phyloP scores from a whole-genome alignment of 2,329 filamentous ascomycete species.

The Sporothrix sp. region DNA sequence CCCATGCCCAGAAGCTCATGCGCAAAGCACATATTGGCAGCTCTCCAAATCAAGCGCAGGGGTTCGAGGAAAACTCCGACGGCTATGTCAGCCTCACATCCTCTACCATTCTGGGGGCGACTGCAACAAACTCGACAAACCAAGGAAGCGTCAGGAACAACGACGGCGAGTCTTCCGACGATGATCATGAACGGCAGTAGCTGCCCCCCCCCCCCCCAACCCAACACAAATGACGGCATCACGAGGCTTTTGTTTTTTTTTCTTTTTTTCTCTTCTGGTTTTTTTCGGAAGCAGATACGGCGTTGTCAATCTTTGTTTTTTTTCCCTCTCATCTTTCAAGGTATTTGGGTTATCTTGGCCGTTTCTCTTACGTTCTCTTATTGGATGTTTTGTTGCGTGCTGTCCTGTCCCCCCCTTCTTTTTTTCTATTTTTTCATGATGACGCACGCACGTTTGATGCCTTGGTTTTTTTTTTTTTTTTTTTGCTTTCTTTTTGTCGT shows the following conservation, averaged over 20 bases:
- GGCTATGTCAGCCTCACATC: slow-evolving; percentile 38
- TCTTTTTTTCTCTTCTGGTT: background rate
- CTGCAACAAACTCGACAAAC: slow-evolving; percentile 22
- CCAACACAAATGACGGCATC: background rate
- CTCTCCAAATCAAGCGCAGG: slow-evolving; percentile 17
- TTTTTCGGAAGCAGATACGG: background rate
- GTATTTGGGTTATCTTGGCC: background rate
- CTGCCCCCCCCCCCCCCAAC: slow-evolving; percentile 12
- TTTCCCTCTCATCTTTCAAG: background rate
- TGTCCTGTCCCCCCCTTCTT: background rate
- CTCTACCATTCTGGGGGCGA: slow-evolving; percentile 32
- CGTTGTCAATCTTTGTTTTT: background rate
- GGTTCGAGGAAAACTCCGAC: slow-evolving; percentile 34
- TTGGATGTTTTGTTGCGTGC: background rate
- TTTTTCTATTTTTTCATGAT: no score
- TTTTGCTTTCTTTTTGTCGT: background rate
- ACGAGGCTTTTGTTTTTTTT: background rate
- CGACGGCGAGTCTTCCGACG: slow-evolving; percentile 13
- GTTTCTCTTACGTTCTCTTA: background rate
- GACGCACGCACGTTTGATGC: background rate
- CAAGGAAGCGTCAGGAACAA: slow-evolving; percentile 14
- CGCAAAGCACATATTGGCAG: slow-evolving; percentile 40
- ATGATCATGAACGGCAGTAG: slow-evolving; percentile 10
- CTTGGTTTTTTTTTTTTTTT: background rate
- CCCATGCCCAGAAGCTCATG: slow-evolving; percentile 35